Percentiles rank a stretch among this genome's conserved stretches.
Conservation (phyloP, 345 rosid genomes). For the Trapa bicornis region DNA sequence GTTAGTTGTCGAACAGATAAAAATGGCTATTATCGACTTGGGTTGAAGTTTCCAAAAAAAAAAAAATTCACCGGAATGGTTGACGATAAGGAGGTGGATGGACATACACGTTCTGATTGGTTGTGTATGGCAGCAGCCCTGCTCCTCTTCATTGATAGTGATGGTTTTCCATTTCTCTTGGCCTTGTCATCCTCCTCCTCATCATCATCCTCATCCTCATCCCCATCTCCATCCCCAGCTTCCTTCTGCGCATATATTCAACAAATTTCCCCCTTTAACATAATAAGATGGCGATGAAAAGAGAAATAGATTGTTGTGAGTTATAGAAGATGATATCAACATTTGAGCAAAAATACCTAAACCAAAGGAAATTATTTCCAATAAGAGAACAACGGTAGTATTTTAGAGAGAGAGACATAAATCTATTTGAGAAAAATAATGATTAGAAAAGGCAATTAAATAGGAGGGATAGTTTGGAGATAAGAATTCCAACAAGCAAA, state of each 20-base stretch:
- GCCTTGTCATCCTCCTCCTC: conserved; percentile 21
- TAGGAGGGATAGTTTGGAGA: neutral
- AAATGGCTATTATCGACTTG: too few species aligned
- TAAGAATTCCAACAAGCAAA: neutral
- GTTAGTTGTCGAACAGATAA: too few species aligned
- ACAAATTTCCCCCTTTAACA: neutral
- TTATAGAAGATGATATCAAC: too few species aligned
- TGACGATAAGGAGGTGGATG: too few species aligned
- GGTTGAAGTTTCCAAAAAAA: too few species aligned
- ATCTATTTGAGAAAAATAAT: too few species aligned
- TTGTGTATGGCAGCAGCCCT: conserved; percentile 97
- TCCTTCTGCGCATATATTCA: conserved; percentile 15
- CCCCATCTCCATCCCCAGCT: conserved; percentile 11
- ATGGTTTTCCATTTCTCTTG: conserved; percentile 36
- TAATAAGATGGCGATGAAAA: neutral
- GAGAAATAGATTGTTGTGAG: too few species aligned
- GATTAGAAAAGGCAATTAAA: neutral
- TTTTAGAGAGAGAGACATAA: too few species aligned
- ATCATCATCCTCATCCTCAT: too few species aligned
- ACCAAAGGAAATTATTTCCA: too few species aligned
- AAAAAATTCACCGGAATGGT: neutral
- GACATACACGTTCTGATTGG: conserved; percentile 51
- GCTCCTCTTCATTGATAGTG: conserved; percentile 63
- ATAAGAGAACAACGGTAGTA: too few species aligned
- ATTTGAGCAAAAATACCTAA: too few species aligned